Evolutionary conservation across 2,329 filamentous ascomycete species (phyloP).

Genomic region (Alternaria gansuensis): DNA sequence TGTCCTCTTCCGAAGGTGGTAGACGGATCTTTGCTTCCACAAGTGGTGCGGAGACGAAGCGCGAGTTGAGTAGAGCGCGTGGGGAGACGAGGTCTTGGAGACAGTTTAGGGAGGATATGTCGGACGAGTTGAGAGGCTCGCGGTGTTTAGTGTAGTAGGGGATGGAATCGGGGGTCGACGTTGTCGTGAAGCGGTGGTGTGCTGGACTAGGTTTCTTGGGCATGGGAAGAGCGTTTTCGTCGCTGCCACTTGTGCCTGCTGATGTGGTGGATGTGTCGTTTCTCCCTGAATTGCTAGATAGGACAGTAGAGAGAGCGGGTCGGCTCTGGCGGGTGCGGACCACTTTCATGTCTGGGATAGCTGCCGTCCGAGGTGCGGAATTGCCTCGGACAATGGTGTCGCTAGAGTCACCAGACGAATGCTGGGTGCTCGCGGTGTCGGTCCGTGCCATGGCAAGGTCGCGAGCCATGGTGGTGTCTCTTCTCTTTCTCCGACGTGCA

Average conservation of each 20-base stretch:
- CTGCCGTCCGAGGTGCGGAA: constrained; percentile 22
- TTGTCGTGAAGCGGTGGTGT: constrained; percentile 30
- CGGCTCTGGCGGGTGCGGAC: constrained; percentile 40
- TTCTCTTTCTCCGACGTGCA: constrained; percentile 40
- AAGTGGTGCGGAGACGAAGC: constrained; percentile 51
- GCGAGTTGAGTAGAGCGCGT: constrained; percentile 44
- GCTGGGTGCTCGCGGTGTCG: constrained; percentile 31
- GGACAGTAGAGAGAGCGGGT: constrained; percentile 47
- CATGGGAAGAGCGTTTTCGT: constrained; percentile 30
- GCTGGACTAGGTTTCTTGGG: constrained; percentile 25
- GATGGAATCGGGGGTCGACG: constrained; percentile 37
- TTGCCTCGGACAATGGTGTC: constrained; percentile 35
- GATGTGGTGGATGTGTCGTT: constrained; percentile 5
- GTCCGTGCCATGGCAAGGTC: constrained; percentile 33
- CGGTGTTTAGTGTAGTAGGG: constrained; percentile 36
- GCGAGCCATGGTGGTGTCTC: constrained; percentile 38
- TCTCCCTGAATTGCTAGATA: constrained; percentile 43
- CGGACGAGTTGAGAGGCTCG: constrained; percentile 45
- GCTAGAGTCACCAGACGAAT: constrained; percentile 37
- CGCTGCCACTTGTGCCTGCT: constrained; percentile 9
- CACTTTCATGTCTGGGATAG: constrained; percentile 32
- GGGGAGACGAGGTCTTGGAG: constrained; percentile 53
- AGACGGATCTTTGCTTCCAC: constrained; percentile 51
- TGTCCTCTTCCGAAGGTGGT: constrained; percentile 44
- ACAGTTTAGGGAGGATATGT: constrained; percentile 51